Evolutionary conservation across 257 asterid species (phyloP).

Genomic region (Solanum etuberosum): DNA sequence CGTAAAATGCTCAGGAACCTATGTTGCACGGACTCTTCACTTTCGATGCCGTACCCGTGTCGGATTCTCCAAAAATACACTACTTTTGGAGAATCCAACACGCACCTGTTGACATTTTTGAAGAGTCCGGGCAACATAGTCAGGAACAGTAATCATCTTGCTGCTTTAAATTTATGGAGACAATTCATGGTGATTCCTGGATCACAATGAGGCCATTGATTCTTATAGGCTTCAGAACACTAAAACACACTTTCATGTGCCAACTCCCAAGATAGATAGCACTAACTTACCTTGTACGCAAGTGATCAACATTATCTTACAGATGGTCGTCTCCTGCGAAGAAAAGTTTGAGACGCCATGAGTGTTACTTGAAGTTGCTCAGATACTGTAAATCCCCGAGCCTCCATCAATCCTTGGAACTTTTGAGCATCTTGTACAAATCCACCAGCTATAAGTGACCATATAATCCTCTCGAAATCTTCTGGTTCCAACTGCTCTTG

Average conservation of each 20-base stretch:
- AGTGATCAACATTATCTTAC: constrained; percentile 1
- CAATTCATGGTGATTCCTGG: neutral
- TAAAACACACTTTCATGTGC: neutral
- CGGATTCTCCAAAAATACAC: no score
- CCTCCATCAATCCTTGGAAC: constrained; percentile 38
- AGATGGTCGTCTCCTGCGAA: constrained; percentile 1
- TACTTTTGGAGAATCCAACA: no score
- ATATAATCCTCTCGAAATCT: constrained; percentile 54
- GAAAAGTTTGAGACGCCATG: neutral
- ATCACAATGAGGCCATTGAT: neutral
- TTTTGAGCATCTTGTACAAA: constrained; percentile 53
- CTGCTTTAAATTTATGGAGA: neutral
- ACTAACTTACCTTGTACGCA: constrained; percentile 1
- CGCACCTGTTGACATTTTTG: no score
- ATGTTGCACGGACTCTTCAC: no score
- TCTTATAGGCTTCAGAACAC: neutral
- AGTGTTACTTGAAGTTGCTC: neutral
- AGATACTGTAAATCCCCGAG: constrained; percentile 33
- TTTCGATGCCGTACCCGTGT: no score
- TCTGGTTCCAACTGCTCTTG: constrained; percentile 37
- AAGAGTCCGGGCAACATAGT: no score
- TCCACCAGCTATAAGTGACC: constrained; percentile 45
- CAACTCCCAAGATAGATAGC: neutral
- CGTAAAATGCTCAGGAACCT: neutral
- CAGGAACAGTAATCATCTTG: neutral